Conservation (phyloP, 495 filamentous ascomycete species). For the Delitschia confertaspora region DNA sequence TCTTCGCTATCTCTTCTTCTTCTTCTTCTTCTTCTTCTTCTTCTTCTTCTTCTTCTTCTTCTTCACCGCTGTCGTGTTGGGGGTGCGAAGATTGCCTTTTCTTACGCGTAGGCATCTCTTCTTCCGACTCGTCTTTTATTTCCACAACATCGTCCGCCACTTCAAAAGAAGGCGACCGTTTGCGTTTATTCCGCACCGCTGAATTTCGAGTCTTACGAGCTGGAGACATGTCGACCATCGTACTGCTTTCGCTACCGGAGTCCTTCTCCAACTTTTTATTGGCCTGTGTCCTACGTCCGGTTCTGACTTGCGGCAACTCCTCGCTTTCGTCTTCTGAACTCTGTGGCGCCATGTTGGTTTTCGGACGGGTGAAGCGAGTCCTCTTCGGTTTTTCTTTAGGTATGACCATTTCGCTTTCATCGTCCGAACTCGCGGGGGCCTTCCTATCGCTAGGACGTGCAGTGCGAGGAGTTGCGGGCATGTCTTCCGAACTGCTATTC, state of each 20-base stretch:
- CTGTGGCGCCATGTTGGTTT: background rate
- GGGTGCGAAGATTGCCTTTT: background rate
- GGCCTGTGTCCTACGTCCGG: constrained; percentile 3
- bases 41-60: constrained; percentile 2
- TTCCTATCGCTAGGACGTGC: too few species aligned
- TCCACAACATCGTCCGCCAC: constrained; percentile 11
- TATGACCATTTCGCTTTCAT: too few species aligned
- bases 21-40: constrained; percentile 9
- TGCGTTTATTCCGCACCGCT: too few species aligned
- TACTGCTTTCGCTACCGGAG: background rate
- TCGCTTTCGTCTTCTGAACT: background rate
- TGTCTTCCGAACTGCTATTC: too few species aligned
- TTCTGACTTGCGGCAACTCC: background rate
- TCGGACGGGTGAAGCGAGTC: too few species aligned
- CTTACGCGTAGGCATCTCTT: constrained; percentile 3
- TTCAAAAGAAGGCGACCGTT: constrained; percentile 22
- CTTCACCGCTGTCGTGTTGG: background rate
- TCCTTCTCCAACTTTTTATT: background rate
- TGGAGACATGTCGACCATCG: background rate
- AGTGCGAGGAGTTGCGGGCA: too few species aligned
- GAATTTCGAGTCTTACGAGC: background rate
- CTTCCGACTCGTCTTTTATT: constrained; percentile 13
- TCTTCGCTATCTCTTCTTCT: background rate
- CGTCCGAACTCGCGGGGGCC: too few species aligned
- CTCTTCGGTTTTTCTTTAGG: too few species aligned